Conservation (phyloP, 2,329 filamentous ascomycete species). For the Clonostachys sp. region DNA sequence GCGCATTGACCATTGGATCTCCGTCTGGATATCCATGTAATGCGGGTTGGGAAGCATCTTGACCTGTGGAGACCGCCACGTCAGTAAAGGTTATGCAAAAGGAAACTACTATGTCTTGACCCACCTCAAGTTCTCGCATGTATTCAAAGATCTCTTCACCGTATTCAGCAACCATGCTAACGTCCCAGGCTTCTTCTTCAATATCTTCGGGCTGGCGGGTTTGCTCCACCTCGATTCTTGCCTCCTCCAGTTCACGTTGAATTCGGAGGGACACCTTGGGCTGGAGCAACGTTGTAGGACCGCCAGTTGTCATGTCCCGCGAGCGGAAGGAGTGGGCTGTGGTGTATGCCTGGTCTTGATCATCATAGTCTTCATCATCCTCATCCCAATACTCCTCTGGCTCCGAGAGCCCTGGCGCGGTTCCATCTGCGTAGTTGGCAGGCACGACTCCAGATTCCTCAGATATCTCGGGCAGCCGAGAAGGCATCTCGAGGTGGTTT, state of each 20-base stretch:
- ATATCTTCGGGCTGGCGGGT: slow-evolving; percentile 68
- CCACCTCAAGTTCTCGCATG: slow-evolving; percentile 83
- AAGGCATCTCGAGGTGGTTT: slow-evolving; percentile 10
- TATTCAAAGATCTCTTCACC: slow-evolving; percentile 93
- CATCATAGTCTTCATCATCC: slow-evolving; percentile 64
- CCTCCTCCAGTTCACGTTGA: slow-evolving; percentile 66
- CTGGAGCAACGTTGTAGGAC: slow-evolving; percentile 57
- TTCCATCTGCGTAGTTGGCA: slow-evolving; percentile 13
- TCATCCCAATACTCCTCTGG: slow-evolving; percentile 75
- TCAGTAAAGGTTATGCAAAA: slow-evolving; percentile 12
- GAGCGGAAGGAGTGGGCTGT: slow-evolving; percentile 74
- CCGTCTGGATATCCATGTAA: slow-evolving; percentile 97
- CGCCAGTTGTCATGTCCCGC: slow-evolving; percentile 53
- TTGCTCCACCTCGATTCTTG: slow-evolving; percentile 63
- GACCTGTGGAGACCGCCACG: slow-evolving; percentile 37
- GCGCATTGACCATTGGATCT: slow-evolving; percentile 99
- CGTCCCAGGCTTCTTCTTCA: slow-evolving; percentile 87
- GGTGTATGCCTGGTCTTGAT: slow-evolving; percentile 63
- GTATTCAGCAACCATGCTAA: slow-evolving; percentile 97
- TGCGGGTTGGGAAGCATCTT: slow-evolving; percentile 81
- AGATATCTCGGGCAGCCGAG: slow-evolving; percentile 20
- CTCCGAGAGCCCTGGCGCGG: slow-evolving; percentile 23
- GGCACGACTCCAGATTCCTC: slow-evolving; percentile 18
- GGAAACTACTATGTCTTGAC: slow-evolving; percentile 7
- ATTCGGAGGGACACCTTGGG: slow-evolving; percentile 68